Conservation (phyloP, 208 protist genomes). For the Strigomonas culicis region DNA sequence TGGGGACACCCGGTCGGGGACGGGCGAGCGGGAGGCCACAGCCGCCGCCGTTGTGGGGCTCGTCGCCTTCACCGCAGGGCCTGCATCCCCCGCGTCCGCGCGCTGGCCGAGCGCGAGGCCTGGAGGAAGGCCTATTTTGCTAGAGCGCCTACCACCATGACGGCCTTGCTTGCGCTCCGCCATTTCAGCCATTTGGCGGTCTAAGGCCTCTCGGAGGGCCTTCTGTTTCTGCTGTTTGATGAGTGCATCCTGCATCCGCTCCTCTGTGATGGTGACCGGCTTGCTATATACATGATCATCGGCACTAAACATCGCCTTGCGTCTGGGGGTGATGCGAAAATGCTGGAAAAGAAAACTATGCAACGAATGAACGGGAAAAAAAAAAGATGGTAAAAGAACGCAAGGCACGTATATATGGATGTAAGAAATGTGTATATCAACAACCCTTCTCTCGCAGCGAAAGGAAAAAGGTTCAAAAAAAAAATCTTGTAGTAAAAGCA, state of each 20-base stretch:
- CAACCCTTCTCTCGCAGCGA: no score
- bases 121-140: slow-evolving; percentile 6
- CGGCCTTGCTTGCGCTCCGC: slow-evolving; percentile 14
- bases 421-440: neutral
- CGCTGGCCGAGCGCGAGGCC: no score
- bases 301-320: neutral
- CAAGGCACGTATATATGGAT: neutral
- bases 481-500: neutral
- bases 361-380: neutral
- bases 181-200: slow-evolving; percentile 58
- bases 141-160: neutral
- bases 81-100: no score
- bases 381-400: slow-evolving; percentile 7
- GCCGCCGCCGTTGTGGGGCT: slow-evolving; percentile 1
- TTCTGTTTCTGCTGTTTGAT: slow-evolving; percentile 64
- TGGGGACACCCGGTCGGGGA: no score
- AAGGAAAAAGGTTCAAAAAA: slow-evolving; percentile 4
- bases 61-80: neutral
- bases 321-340: neutral
- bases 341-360: slow-evolving; percentile 6
- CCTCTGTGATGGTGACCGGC: slow-evolving; percentile 57
- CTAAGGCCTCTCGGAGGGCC: slow-evolving; percentile 54
- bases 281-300: slow-evolving; percentile 34
- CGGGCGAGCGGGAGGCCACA: neutral
- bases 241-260: slow-evolving; percentile 46